phyloP scores from a whole-genome alignment of 1,284 basidiomycete species.

The Agaricales sp. region DNA sequence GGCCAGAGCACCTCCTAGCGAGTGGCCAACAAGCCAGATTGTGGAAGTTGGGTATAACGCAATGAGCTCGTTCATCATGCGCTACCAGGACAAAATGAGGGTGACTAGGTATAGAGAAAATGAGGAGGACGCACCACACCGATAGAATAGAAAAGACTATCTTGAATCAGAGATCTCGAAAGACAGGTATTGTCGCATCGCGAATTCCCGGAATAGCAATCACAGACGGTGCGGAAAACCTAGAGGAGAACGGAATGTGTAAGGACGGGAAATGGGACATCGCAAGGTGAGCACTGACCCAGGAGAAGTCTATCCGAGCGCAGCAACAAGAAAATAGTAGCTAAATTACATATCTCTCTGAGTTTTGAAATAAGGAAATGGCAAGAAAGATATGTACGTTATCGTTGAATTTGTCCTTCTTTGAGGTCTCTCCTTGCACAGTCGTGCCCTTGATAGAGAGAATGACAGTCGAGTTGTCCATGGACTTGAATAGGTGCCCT shows the following conservation, averaged over 20 bases:
- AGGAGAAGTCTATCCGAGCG: constrained; percentile 77
- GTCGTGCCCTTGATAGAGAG: constrained; percentile 92
- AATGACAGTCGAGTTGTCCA: constrained; percentile 79
- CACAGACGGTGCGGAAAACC: constrained; percentile 56
- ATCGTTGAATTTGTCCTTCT: constrained; percentile 79
- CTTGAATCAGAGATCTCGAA: constrained; percentile 62
- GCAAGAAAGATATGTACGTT: constrained; percentile 28
- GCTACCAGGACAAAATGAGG: constrained; percentile 23
- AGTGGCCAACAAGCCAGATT: constrained; percentile 74
- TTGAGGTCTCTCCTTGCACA: constrained; percentile 49
- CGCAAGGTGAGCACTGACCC: constrained; percentile 36
- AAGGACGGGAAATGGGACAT: too few species aligned
- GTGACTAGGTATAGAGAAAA: constrained; percentile 1
- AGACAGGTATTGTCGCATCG: constrained; percentile 70
- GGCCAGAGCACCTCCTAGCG: constrained; percentile 75
- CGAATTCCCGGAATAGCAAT: constrained; percentile 61
- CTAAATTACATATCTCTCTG: neutral
- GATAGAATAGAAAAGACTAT: constrained; percentile 72
- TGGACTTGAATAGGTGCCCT: constrained; percentile 79
- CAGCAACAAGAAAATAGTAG: constrained; percentile 88
- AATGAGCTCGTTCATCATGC: constrained; percentile 72
- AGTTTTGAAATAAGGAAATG: too few species aligned
- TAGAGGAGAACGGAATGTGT: too few species aligned
- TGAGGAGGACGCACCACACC: constrained; percentile 38
- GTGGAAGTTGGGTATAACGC: constrained; percentile 74